Percentiles rank a stretch among this genome's conserved stretches.
Evolutionary conservation across 345 rosid species (phyloP).

Genomic region (Salix dunnii): DNA sequence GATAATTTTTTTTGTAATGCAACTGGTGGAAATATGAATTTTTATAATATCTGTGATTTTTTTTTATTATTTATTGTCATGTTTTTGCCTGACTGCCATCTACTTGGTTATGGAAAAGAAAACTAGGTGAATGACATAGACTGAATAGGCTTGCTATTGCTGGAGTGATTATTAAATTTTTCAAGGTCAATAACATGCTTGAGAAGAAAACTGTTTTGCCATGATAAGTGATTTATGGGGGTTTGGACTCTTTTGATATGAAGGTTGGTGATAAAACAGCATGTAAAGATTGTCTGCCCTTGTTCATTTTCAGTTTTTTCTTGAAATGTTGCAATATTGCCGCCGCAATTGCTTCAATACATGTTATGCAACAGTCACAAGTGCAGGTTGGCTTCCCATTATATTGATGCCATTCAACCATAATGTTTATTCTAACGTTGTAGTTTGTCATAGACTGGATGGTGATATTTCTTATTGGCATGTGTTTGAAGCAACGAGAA

Average conservation of each 20-base stretch:
- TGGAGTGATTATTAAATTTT: too few relatives aligned
- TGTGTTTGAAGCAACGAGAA: constrained; percentile 61
- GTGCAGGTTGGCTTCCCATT: constrained; percentile 1
- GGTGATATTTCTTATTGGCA: constrained; percentile 50
- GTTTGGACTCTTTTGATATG: not conserved
- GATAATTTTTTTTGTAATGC: too few relatives aligned
- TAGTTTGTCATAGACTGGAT: constrained; percentile 37
- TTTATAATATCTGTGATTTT: too few relatives aligned
- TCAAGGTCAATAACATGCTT: not conserved
- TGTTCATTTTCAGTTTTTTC: not conserved
- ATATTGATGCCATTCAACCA: constrained; percentile 6
- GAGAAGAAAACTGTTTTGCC: not conserved
- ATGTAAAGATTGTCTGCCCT: not conserved
- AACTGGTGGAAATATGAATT: too few relatives aligned
- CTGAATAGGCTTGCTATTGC: not conserved
- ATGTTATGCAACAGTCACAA: not conserved
- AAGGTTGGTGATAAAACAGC: not conserved
- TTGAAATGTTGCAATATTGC: not conserved
- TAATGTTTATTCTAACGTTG: constrained; percentile 10
- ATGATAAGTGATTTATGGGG: not conserved
- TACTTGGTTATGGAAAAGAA: too few relatives aligned
- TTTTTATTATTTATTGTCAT: too few relatives aligned
- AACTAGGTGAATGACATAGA: not conserved
- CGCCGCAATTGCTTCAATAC: not conserved
- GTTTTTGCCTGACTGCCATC: too few relatives aligned